Evolutionary conservation across 1,139 yeast species (phyloP), one percentile per base, ranked within the genome.

Genomic region (Ashbya aceris): DNA sequence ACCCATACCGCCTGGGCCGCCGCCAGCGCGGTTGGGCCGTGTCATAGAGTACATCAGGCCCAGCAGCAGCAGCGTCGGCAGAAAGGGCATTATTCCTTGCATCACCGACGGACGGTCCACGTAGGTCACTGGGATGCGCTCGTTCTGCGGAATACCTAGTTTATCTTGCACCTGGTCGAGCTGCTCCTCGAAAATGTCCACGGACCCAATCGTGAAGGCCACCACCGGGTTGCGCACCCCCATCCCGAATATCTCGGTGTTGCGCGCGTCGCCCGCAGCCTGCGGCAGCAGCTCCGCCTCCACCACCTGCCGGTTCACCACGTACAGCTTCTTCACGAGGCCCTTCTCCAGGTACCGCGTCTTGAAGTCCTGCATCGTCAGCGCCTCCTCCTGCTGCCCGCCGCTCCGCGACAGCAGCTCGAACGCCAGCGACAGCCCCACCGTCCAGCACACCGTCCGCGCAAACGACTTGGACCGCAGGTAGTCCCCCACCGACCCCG

Each of bases 331-430:
- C 45, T 79, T 77, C 27, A 91, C 97, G 38, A 83, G 69, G 4
- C 96, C 96, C 53, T 79, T 81, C 51, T 84, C 93, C 36, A 91
- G 70, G 57, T 83, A 86, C 46, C 82, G 79, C 17, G 80, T 74
- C 58, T 84, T 83, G 70, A 91, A 91, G 60, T 86, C 95, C 64
- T 89, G 96, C 74, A 85, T 86, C 1, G 96, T 83, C 49, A 91
- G 69, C 49, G 75, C 74, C 30, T 54, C 49, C 5, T 52, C 49
- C 27, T 64, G 71, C 23, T 63, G 54, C 36, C 57, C 62, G 20
- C 50, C 41, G 33, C 42, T 27, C 20, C 65, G 52, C 13, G 59
- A 56, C 41, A 62, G 47, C 20, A 67, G 45, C 30, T 65, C 60
- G 44, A 64, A 56, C 10, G 67, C 48, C 7, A 68, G 45, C 8